Conservation (phyloP, 208 protist species). For the Leishmania tarentolae region DNA sequence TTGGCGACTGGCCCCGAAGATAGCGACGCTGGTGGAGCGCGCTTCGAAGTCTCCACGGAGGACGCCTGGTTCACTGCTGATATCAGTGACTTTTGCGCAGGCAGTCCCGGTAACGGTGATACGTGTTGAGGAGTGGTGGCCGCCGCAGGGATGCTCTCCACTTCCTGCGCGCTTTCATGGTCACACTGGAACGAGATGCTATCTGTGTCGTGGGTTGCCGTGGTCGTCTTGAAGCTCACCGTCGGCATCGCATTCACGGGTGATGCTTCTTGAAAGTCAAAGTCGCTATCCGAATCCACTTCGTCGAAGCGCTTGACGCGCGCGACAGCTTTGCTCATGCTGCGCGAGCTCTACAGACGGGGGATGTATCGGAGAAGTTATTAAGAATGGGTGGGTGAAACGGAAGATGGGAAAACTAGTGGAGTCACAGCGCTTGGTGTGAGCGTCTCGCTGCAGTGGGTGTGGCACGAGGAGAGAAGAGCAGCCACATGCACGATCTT, state of each 20-base stretch:
- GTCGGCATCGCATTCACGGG: conserved; percentile 19
- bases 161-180: conserved; percentile 22
- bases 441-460: not conserved
- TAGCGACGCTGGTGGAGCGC: not conserved
- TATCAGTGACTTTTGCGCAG: not conserved
- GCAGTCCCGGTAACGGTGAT: not conserved
- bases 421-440: not conserved
- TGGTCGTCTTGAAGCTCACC: conserved; percentile 38
- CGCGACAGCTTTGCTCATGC: conserved; percentile 1
- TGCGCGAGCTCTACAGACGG: not conserved
- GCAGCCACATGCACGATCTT: not conserved
- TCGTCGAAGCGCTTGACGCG: conserved; percentile 44
- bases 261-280: conserved; percentile 27
- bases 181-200: conserved; percentile 27
- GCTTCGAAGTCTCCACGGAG: not conserved
- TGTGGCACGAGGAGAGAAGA: not conserved
- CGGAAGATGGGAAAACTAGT: not conserved
- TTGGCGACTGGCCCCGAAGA: not conserved
- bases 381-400: too few species aligned
- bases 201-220: conserved; percentile 19
- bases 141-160: conserved; percentile 2
- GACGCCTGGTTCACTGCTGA: conserved; percentile 12
- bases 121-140: not conserved
- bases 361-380: not conserved
- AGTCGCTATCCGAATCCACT: conserved; percentile 51